A percentile compares a stretch with the other conserved stretches of the same genome.
phyloP scores from a whole-genome alignment of 2,329 filamentous ascomycete genomes.

The Aciculosporium take region DNA sequence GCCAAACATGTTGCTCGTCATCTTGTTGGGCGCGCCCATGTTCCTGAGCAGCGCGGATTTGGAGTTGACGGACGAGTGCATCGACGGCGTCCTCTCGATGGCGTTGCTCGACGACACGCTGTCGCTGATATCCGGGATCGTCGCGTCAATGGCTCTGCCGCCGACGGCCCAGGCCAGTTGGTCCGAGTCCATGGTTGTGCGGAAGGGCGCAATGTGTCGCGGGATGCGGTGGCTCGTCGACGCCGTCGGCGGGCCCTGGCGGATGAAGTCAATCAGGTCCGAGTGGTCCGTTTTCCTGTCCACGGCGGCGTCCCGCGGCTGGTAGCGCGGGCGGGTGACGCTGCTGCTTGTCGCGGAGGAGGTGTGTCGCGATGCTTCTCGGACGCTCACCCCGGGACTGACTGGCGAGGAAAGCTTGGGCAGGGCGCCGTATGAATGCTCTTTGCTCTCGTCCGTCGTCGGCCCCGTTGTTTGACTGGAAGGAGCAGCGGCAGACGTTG shows the following conservation, averaged over 20 bases:
- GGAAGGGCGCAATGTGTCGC: conserved; percentile 70
- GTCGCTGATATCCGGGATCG: conserved; percentile 39
- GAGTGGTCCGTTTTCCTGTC: conserved; percentile 54
- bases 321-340: conserved; percentile 35
- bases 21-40: conserved; percentile 17
- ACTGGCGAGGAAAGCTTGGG: conserved; percentile 19
- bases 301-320: conserved; percentile 57
- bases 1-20: conserved; percentile 25
- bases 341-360: conserved; percentile 24
- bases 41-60: conserved; percentile 51
- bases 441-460: conserved; percentile 34
- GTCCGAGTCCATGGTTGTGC: conserved; percentile 74
- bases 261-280: conserved; percentile 91
- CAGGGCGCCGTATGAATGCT: conserved; percentile 19
- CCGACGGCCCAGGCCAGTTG: conserved; percentile 45
- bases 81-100: conserved; percentile 39
- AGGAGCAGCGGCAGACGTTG: conserved; percentile 71
- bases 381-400: conserved; percentile 21
- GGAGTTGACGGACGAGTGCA: conserved; percentile 58
- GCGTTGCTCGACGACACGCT: conserved; percentile 42
- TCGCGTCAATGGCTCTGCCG: conserved; percentile 42
- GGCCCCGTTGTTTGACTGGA: conserved; percentile 74
- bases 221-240: conserved; percentile 57
- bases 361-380: conserved; percentile 24
- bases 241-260: conserved; percentile 59